These are phyloP conservation scores for Pisolithus marmoratus DNA, from an alignment of 768 basidiomycete genomes.

Conservation along the genomic window DNA sequence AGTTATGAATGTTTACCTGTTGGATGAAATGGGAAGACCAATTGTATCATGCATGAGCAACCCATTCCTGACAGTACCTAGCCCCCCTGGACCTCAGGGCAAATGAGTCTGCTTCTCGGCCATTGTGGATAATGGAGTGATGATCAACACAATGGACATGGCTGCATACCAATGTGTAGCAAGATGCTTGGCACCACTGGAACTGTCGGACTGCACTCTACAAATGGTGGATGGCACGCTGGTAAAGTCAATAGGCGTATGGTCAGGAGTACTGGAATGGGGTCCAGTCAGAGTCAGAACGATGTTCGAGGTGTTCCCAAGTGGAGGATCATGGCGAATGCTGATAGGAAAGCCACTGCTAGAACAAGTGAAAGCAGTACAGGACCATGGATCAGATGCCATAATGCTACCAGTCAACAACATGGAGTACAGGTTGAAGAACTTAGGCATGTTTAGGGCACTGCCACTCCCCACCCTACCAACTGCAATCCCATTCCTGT, in stretches of 20 bases:
- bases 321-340: constrained; percentile 13
- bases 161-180: neutral
- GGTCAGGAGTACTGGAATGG: constrained; percentile 5
- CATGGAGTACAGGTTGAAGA: too few species aligned
- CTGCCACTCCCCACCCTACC: too few species aligned
- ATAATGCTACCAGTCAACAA: neutral
- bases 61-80: neutral
- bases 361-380: constrained; percentile 7
- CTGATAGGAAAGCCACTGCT: constrained; percentile 15
- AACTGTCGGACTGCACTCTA: neutral
- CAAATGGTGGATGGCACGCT: constrained; percentile 1
- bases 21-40: neutral
- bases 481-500: too few species aligned
- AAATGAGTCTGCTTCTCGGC: constrained; percentile 5
- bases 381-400: constrained; percentile 8
- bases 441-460: too few species aligned
- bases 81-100: constrained; percentile 9
- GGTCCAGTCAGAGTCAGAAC: neutral
- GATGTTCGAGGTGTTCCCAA: constrained; percentile 21
- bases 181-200: neutral
- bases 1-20: neutral
- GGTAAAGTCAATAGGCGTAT: neutral
- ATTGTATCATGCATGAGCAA: neutral
- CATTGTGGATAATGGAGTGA: constrained; percentile 10
- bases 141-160: constrained; percentile 14